These are phyloP conservation scores for Curvularia verruculosa DNA, from an alignment of 2,329 filamentous ascomycete genomes.

Conservation along the genomic window DNA sequence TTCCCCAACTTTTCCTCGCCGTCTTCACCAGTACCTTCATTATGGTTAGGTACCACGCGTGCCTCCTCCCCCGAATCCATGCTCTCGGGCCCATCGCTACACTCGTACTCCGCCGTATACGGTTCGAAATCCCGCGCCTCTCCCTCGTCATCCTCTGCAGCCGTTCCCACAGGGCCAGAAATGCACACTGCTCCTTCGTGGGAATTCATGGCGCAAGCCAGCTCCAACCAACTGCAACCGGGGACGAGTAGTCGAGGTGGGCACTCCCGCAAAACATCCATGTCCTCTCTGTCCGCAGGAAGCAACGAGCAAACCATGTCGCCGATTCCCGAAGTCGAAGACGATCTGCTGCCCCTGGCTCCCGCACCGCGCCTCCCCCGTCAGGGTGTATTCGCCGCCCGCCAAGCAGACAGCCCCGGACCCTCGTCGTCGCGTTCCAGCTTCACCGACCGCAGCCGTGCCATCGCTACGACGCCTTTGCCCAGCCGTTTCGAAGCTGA, in stretches of 20 bases:
- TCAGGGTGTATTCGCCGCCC: slow-evolving; percentile 40
- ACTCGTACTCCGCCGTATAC: slow-evolving; percentile 27
- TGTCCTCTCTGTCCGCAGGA: slow-evolving; percentile 38
- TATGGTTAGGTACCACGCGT: slow-evolving; percentile 46
- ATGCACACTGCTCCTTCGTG: slow-evolving; percentile 43
- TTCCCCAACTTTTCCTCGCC: slow-evolving; percentile 36
- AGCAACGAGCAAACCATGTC: slow-evolving; percentile 41
- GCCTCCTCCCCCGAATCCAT: slow-evolving; percentile 43
- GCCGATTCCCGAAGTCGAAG: slow-evolving; percentile 38
- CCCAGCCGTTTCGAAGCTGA: slow-evolving; percentile 48
- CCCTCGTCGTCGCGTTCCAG: slow-evolving; percentile 36
- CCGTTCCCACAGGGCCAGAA: slow-evolving; percentile 2
- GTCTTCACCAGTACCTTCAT: slow-evolving; percentile 47
- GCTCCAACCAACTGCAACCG: slow-evolving; percentile 30
- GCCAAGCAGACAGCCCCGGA: slow-evolving; percentile 33
- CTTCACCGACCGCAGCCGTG: slow-evolving; percentile 42
- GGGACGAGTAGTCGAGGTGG: slow-evolving; percentile 24
- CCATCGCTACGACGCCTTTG: slow-evolving; percentile 37
- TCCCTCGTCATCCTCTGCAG: slow-evolving; percentile 12
- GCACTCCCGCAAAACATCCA: slow-evolving; percentile 41
- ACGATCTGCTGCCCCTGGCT: slow-evolving; percentile 36
- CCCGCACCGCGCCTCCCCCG: slow-evolving; percentile 37
- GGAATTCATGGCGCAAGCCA: slow-evolving; percentile 44
- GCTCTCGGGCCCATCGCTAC: slow-evolving; percentile 37
- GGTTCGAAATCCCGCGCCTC: slow-evolving; percentile 31